phyloP scores from a whole-genome alignment of 2,329 filamentous ascomycete species.

The Ophiobolus disseminans region DNA sequence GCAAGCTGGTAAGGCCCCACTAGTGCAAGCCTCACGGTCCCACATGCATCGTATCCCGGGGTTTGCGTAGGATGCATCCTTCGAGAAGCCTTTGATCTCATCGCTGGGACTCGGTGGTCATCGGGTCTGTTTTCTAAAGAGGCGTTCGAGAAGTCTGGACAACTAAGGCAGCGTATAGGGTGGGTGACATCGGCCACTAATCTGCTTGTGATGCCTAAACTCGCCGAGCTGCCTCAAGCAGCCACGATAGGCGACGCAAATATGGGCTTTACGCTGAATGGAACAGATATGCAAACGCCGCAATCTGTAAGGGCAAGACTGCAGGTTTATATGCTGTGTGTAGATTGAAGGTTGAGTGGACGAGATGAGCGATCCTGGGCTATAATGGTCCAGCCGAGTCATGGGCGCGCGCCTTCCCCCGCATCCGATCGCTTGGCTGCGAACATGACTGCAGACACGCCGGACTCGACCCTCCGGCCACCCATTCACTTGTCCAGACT shows the following conservation, averaged over 20 bases:
- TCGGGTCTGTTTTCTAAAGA: background rate
- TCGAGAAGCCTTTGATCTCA: constrained; percentile 9
- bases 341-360: constrained; percentile 39
- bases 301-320: constrained; percentile 33
- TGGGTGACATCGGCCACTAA: too few relatives aligned
- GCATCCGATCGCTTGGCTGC: constrained; percentile 32
- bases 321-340: constrained; percentile 31
- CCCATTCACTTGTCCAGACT: constrained; percentile 15
- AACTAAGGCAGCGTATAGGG: background rate
- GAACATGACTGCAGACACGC: constrained; percentile 17
- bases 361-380: constrained; percentile 27
- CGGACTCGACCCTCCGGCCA: constrained; percentile 25
- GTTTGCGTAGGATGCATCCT: constrained; percentile 15
- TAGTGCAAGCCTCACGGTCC: constrained; percentile 31
- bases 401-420: constrained; percentile 38
- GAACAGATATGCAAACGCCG: constrained; percentile 19
- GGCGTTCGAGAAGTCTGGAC: constrained; percentile 4
- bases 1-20: constrained; percentile 28
- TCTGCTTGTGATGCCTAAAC: background rate
- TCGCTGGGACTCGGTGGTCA: constrained; percentile 2
- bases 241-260: background rate
- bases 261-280: constrained; percentile 9
- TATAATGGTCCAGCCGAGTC: constrained; percentile 41
- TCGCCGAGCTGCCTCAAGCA: background rate
- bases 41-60: constrained; percentile 30